Evolutionary conservation across 177 flowering plant species (phyloP), one percentile per base, ranked within the genome.

Genomic region (Telopea speciosissima): DNA sequence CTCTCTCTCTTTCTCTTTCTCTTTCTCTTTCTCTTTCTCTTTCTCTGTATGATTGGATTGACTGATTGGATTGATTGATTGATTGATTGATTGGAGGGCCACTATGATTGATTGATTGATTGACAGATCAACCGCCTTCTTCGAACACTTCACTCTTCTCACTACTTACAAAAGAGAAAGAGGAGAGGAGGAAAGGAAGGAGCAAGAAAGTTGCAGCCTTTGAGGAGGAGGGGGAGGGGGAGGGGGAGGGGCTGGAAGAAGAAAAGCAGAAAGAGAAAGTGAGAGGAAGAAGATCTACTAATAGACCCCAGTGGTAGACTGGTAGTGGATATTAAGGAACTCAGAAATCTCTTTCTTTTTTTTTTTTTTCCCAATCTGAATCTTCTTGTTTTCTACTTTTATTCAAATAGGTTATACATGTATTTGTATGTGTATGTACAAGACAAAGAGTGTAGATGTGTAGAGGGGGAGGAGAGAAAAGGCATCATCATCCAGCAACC

Each of bases 101-200:
- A n/a, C 11, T 49, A 82, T 72, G 82, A 81, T 76, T 70, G 88
- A 74, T 77, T 79, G 88, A 84, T 80, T 63, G 77, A 79, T 63
- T 45, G 84, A 82, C 78, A 59, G 82, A 74, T 56, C 45, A 73
- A 81, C 82, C 79, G 70, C 83, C 83, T 83, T 83, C 5, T 5
- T 31, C 33, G 81, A 82, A 79, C 81, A 82, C 82, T 79, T n/a
- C n/a, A n/a, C n/a, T n/a, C n/a, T n/a, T n/a, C n/a, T n/a, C 59
- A 49, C 70, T 76, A 66, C 70, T 78, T 64, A 69, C 45, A 74
- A 67, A 64, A 63, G 70, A 64, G 36, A 69, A 66, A 54, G 67
- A 64, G 69, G 59, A 58, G 33, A 70, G 68, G 31, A 3, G 31
- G 31, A 26, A 26, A 26, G 31, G 3, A 26, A 26, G 31, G 3